A percentile compares a stretch with the other conserved stretches of the same genome.
phyloP scores from a whole-genome alignment of 2,329 filamentous ascomycete genomes.

The Sporothrix euskadiensis region DNA sequence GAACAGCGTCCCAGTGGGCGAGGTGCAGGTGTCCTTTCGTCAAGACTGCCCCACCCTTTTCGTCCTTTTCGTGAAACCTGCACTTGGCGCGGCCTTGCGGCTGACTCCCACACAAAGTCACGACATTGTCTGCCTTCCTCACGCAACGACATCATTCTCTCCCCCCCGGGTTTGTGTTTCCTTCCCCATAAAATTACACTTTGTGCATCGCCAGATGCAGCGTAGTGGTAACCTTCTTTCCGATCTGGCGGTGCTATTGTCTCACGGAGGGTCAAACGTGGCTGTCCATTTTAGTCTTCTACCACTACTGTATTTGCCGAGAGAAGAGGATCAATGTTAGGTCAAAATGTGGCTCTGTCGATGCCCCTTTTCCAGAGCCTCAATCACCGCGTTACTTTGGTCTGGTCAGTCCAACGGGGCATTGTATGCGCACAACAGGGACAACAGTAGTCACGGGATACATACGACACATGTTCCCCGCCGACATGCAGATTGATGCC shows the following conservation, averaged over 20 bases:
- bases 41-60: background rate
- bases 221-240: background rate
- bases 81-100: background rate
- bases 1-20: background rate
- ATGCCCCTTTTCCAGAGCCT: background rate
- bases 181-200: background rate
- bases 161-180: background rate
- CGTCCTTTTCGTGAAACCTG: background rate
- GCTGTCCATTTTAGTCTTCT: too few species aligned
- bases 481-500: background rate
- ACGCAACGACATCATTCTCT: background rate
- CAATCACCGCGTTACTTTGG: background rate
- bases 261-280: too few species aligned
- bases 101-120: background rate
- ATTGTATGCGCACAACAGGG: background rate
- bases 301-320: background rate
- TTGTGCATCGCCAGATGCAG: background rate
- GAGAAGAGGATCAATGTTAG: background rate
- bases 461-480: background rate
- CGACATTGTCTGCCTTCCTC: background rate
- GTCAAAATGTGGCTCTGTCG: too few species aligned
- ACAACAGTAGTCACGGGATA: background rate
- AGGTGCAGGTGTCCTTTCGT: constrained; percentile 8
- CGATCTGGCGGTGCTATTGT: background rate
- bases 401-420: background rate